Percentiles rank a stretch among this genome's conserved stretches.
phyloP scores from a whole-genome alignment of 2,329 filamentous ascomycete species.

The Exophiala oligosperma region DNA sequence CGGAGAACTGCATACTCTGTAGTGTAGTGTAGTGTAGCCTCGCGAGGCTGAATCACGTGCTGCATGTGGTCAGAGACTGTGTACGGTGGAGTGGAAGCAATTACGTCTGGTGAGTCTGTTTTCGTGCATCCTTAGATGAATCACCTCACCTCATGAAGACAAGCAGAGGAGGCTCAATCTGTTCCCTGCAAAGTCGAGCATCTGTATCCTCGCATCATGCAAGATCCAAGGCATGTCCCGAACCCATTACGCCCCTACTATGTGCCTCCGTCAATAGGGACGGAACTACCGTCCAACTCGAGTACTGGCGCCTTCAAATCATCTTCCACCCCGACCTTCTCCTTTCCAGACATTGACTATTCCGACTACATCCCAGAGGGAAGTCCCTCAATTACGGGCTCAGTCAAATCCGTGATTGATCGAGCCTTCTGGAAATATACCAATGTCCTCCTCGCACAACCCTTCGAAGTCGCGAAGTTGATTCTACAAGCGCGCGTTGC shows the following conservation, averaged over 20 bases:
- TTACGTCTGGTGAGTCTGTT: too few relatives aligned
- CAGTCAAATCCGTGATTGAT: constrained; percentile 75
- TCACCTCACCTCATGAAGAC: not conserved
- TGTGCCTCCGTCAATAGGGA: constrained; percentile 65
- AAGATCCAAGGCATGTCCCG: constrained; percentile 44
- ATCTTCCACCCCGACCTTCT: constrained; percentile 46
- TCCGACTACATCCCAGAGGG: constrained; percentile 78
- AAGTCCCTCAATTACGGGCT: constrained; percentile 72
- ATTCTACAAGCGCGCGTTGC: constrained; percentile 73
- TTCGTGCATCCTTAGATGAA: not conserved
- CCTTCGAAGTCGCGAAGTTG: constrained; percentile 95
- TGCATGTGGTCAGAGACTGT: too few relatives aligned
- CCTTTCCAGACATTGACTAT: constrained; percentile 82
- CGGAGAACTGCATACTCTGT: too few relatives aligned
- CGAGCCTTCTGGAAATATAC: constrained; percentile 90
- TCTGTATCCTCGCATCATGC: constrained; percentile 12
- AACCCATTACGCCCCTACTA: constrained; percentile 64
- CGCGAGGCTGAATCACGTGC: too few relatives aligned
- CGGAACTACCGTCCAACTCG: constrained; percentile 41
- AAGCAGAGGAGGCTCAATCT: not conserved
- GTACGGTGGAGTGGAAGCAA: too few relatives aligned
- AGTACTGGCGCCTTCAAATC: constrained; percentile 34
- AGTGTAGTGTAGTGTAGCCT: too few relatives aligned
- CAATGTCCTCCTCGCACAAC: constrained; percentile 84
- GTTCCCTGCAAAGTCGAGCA: not conserved